These are phyloP conservation scores for Vitis cinerea DNA, from an alignment of 164 flowering plant species.

Conservation along the genomic window DNA sequence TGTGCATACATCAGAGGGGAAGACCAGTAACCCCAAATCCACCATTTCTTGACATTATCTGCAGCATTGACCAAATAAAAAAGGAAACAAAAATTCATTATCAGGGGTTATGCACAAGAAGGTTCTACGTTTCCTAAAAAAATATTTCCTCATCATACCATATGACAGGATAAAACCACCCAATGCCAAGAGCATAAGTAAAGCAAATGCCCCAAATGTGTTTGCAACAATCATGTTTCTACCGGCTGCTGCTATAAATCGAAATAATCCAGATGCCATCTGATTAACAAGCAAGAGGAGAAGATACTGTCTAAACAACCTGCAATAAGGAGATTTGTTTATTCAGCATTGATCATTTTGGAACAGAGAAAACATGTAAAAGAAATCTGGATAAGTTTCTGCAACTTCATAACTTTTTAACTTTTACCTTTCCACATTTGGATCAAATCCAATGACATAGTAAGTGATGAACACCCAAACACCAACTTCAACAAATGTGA, in stretches of 20 bases:
- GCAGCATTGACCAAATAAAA: not conserved
- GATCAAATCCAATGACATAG: slow-evolving; percentile 56
- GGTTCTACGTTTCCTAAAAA: too few relatives aligned
- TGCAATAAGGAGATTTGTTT: slow-evolving; percentile 15
- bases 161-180: slow-evolving; percentile 47
- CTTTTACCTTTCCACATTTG: slow-evolving; percentile 42
- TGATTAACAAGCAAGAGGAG: slow-evolving; percentile 36
- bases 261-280: slow-evolving; percentile 47
- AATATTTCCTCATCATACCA: slow-evolving; percentile 22
- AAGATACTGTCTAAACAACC: slow-evolving; percentile 47
- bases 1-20: slow-evolving; percentile 49
- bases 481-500: slow-evolving; percentile 38
- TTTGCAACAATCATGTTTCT: slow-evolving; percentile 51
- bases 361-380: too few relatives aligned
- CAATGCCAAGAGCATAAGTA: slow-evolving; percentile 33
- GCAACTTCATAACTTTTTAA: too few relatives aligned
- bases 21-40: slow-evolving; percentile 53
- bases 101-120: too few relatives aligned
- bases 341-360: too few relatives aligned
- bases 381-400: too few relatives aligned
- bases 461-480: slow-evolving; percentile 45
- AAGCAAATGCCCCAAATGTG: slow-evolving; percentile 43
- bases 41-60: slow-evolving; percentile 46
- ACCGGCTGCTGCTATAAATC: slow-evolving; percentile 36
- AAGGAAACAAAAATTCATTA: too few relatives aligned